Evolutionary conservation across 176 grass and related monocot genomes (phyloP), one percentile per base, ranked within the genome.

Genomic region (Musa acuminata): DNA sequence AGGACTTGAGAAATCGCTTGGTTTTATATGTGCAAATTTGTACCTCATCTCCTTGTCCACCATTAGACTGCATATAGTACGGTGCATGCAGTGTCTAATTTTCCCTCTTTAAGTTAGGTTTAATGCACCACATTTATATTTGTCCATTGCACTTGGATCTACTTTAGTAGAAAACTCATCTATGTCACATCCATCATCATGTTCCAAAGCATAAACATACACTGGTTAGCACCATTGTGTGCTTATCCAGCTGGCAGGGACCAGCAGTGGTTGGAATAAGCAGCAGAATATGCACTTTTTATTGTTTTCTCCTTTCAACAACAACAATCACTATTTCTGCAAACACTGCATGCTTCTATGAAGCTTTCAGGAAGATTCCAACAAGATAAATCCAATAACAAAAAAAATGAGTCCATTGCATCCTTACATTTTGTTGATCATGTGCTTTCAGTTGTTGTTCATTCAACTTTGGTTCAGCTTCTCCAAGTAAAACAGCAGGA

Each of bases 401-500:
- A 26, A 14, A 54, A 21, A 59, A 79, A 67, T 74, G 25, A 51
- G 50, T 22, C 78, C 77, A 76, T 81, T 23, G 74, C 72, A 87
- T 76, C 76, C 86, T 99, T 95, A 99, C 96, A 84, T 27, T 87
- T 79, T 83, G 85, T 83, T 85, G 95, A 69, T 98, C 95, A 64
- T 83, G 82, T 22, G 79, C 79, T 80, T 94, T 98, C 52, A 77
- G 1, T 12, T 92, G 87, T 74, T 90, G 93, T 63, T 99, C 96
- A 76, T 80, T 95, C 19, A 69, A 81, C 71, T 91, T 99, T 53
- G 87, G 84, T 78, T 99, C 96, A 22, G 81, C 75, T 81, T 95
- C 96, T 87, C 96, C 96, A 74, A 99, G 72, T 80, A 99, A 87
- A 29, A 99, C 96, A 80, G 91, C 88, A 11, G 96, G 96, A 75